Evolutionary conservation across 129 eudicot species (phyloP).

Genomic region (Heracleum sosnowskyi): DNA sequence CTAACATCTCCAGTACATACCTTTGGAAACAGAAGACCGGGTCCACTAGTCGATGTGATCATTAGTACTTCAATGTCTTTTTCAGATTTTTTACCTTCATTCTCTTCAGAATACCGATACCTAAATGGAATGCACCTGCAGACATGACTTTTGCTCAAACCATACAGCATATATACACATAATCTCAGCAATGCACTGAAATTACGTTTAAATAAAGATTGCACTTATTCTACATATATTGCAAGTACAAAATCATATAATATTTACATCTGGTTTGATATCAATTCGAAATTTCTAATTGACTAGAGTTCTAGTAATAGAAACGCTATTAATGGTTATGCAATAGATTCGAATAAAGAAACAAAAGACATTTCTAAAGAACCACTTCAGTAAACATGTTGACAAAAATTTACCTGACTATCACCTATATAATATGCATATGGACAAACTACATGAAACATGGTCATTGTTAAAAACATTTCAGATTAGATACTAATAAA

Average conservation of each 20-base stretch:
- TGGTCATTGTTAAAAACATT: not conserved
- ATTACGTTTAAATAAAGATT: not conserved
- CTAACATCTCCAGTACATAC: slow-evolving; percentile 13
- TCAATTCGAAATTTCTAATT: not conserved
- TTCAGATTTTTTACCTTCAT: slow-evolving; percentile 14
- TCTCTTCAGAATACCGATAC: slow-evolving; percentile 21
- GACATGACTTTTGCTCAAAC: not conserved
- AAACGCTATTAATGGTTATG: not conserved
- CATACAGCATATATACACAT: not conserved
- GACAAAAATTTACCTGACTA: not conserved
- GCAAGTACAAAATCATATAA: not conserved
- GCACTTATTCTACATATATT: not conserved
- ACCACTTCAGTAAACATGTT: not conserved
- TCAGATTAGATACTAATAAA: not conserved
- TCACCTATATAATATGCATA: not conserved
- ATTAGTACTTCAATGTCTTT: slow-evolving; percentile 41
- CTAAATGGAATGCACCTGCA: slow-evolving; percentile 52
- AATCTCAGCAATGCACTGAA: not conserved
- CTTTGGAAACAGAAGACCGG: slow-evolving; percentile 58
- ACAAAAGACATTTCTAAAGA: slow-evolving; percentile 1
- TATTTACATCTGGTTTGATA: not conserved
- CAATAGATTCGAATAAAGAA: not conserved
- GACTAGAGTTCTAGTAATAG: not conserved
- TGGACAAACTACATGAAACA: not conserved
- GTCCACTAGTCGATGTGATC: slow-evolving; percentile 52